A percentile compares a stretch with the other conserved stretches of the same genome.
These are phyloP conservation scores for Magnolia changhungtana DNA, from an alignment of 164 flowering plant genomes.

Conservation along the genomic window DNA sequence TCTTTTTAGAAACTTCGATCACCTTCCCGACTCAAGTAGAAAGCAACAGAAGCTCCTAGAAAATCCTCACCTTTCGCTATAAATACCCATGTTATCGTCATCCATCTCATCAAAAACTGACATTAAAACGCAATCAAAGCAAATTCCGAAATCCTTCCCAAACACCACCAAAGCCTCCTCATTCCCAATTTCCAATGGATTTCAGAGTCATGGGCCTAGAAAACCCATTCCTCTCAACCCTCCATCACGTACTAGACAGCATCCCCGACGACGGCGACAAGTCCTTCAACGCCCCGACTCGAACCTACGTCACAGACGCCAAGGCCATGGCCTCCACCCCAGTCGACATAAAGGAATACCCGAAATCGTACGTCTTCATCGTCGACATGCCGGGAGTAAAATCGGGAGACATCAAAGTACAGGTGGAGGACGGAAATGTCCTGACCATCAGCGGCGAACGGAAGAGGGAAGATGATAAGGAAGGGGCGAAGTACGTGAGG, in stretches of 20 bases:
- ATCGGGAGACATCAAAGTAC: slow-evolving; percentile 41
- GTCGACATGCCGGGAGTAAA: slow-evolving; percentile 72
- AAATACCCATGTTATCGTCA: too few species aligned
- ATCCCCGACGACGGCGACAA: slow-evolving; percentile 30
- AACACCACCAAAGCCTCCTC: too few species aligned
- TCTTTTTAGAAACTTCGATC: too few species aligned
- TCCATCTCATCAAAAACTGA: too few species aligned
- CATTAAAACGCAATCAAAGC: too few species aligned
- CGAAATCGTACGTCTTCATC: slow-evolving; percentile 38
- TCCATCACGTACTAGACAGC: slow-evolving; percentile 2
- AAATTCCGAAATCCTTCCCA: too few species aligned
- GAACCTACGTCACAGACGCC: slow-evolving; percentile 57
- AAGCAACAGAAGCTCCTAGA: too few species aligned
- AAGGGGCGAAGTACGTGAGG: slow-evolving; percentile 46
- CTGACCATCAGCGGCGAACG: slow-evolving; percentile 44
- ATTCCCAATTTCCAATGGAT: too few species aligned
- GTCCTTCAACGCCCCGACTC: slow-evolving; percentile 28
- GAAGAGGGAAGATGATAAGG: slow-evolving; percentile 40
- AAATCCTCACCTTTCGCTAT: too few species aligned
- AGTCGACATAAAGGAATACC: slow-evolving; percentile 51
- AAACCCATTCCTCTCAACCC: too few species aligned
- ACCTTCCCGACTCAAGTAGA: too few species aligned
- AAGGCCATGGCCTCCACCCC: slow-evolving; percentile 64
- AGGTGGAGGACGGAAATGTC: slow-evolving; percentile 46
- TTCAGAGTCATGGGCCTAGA: too few species aligned